Conservation (phyloP, 192 early-diverging fungal species). For the Backusella macrospora region DNA sequence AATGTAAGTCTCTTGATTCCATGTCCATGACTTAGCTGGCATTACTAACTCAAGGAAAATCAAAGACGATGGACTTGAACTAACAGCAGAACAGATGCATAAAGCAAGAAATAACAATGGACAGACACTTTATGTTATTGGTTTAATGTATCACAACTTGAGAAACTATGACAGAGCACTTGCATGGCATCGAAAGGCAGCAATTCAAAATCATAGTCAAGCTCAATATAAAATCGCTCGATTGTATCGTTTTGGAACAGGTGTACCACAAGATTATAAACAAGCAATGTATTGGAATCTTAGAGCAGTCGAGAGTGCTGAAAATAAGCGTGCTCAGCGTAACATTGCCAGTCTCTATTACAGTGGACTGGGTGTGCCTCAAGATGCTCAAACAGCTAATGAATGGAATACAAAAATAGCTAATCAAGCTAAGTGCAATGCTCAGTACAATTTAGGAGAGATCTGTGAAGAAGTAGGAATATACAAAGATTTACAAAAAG, state of each 20-base stretch:
- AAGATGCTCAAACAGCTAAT: not conserved
- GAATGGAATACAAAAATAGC: not conserved
- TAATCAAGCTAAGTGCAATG: not conserved
- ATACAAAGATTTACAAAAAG: too few species aligned
- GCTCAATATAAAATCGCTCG: not conserved
- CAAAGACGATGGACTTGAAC: not conserved
- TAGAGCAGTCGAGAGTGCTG: not conserved
- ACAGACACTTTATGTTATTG: not conserved
- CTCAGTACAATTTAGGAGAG: not conserved
- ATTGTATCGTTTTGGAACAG: not conserved
- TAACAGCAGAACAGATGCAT: not conserved
- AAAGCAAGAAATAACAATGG: not conserved
- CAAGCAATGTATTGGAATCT: not conserved
- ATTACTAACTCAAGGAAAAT: too few species aligned
- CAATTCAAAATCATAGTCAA: too few species aligned
- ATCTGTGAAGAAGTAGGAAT: not conserved
- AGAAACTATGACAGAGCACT: not conserved
- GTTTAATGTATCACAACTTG: not conserved
- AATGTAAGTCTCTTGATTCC: too few species aligned
- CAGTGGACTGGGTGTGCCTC: not conserved
- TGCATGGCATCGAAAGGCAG: not conserved
- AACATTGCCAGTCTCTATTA: accelerated
- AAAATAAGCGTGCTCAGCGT: not conserved
- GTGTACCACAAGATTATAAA: not conserved
- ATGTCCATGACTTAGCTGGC: too few species aligned